These are phyloP conservation scores for Alternaria gansuensis DNA, from an alignment of 2,329 filamentous ascomycete species.

Conservation along the genomic window DNA sequence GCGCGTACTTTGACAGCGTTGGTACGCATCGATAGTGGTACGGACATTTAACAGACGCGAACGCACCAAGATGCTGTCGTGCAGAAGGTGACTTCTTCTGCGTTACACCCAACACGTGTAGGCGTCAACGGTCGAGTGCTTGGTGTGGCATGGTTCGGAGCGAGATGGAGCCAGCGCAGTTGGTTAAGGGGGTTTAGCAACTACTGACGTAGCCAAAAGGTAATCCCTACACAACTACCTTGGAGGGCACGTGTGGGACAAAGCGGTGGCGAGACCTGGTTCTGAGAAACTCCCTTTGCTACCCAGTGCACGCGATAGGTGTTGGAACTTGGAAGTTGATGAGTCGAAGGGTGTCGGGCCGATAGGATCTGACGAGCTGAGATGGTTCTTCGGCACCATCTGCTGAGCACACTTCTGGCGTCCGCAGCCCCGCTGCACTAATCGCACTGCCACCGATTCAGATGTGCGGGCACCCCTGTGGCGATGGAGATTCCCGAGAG, in stretches of 20 bases:
- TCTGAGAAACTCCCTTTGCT: not conserved
- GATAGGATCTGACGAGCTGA: conserved; percentile 21
- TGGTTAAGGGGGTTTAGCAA: conserved; percentile 10
- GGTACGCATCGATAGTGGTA: conserved; percentile 19
- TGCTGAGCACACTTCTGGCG: conserved; percentile 19
- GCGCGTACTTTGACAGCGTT: conserved; percentile 28
- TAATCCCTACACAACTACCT: conserved; percentile 1
- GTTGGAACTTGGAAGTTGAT: conserved; percentile 1
- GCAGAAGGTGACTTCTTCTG: conserved; percentile 7
- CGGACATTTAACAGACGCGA: conserved; percentile 13
- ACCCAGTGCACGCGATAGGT: conserved; percentile 7
- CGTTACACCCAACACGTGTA: conserved; percentile 17
- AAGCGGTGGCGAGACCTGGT: not conserved
- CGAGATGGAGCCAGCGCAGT: conserved; percentile 3
- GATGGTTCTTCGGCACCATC: conserved; percentile 24
- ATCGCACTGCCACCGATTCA: conserved; percentile 29
- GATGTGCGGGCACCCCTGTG: conserved; percentile 24
- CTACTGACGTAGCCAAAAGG: conserved; percentile 14
- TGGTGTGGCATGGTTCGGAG: conserved; percentile 9
- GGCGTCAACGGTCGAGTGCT: conserved; percentile 18
- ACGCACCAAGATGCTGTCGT: conserved; percentile 14
- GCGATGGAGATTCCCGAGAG: conserved; percentile 28
- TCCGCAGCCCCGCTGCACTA: conserved; percentile 27
- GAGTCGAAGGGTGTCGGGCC: conserved; percentile 21
- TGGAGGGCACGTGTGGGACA: not conserved